Evolutionary conservation across 805 yeast genomes (phyloP).

Genomic region (Hemisphaericaspora nanyangensis): DNA sequence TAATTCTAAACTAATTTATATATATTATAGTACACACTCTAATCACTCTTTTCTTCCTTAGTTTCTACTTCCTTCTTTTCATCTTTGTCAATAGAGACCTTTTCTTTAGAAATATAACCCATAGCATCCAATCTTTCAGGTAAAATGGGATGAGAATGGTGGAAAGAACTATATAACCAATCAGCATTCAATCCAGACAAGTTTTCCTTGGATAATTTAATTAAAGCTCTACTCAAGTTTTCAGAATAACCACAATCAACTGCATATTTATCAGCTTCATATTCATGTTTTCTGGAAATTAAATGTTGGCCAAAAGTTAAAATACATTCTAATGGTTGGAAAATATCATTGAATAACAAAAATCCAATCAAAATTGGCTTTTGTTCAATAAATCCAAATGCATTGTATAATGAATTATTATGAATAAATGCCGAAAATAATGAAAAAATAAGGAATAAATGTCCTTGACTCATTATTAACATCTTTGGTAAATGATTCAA

Average conservation of each 20-base stretch:
- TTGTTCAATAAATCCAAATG: slow-evolving; percentile 67
- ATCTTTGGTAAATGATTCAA: slow-evolving; percentile 80
- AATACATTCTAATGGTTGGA: slow-evolving; percentile 71
- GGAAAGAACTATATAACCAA: slow-evolving; percentile 83
- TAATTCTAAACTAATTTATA: too few relatives aligned
- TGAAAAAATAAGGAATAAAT: slow-evolving; percentile 61
- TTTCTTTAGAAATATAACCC: slow-evolving; percentile 43
- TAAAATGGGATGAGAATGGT: slow-evolving; percentile 86
- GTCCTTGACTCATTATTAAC: slow-evolving; percentile 61
- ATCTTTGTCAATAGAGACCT: slow-evolving; percentile 21
- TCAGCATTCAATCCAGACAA: slow-evolving; percentile 86
- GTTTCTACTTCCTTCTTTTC: slow-evolving; percentile 1
- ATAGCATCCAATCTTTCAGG: slow-evolving; percentile 85
- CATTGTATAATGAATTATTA: slow-evolving; percentile 70
- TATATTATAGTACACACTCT: too few relatives aligned
- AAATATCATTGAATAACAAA: slow-evolving; percentile 69
- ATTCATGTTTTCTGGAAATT: slow-evolving; percentile 83
- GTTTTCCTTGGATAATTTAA: slow-evolving; percentile 74
- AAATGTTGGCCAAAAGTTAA: slow-evolving; percentile 64
- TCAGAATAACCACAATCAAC: slow-evolving; percentile 66
- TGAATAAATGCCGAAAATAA: slow-evolving; percentile 76
- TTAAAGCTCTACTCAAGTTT: slow-evolving; percentile 67
- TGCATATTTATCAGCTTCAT: slow-evolving; percentile 89
- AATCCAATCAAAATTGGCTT: slow-evolving; percentile 82
- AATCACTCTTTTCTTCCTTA: background rate